Evolutionary conservation across 345 rosid genomes (phyloP), one percentile per base, ranked within the genome.

Genomic region (Gossypium sturtianum): DNA sequence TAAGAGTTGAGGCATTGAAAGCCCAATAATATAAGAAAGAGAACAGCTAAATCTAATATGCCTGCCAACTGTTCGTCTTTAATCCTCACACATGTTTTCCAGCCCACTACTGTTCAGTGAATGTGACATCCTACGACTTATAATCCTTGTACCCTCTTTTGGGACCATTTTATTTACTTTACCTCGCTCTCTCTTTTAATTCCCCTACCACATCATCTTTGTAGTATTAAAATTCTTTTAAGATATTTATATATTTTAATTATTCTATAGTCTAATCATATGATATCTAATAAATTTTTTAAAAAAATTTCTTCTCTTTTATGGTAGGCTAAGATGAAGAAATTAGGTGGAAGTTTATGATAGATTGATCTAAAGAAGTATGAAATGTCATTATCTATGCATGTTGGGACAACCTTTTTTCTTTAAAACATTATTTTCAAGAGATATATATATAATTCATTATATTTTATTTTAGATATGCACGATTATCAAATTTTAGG

Each of bases 61-160:
- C 70, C 47, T 2, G 23, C 70, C 27, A 25, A 27, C 61, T 13
- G 67, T 54, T 57, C 27, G 13, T 41, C 53, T 7, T 45, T 54
- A 41, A 43, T n/a, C 44, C 52, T 6, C 2, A 47, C 82, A 76
- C 74, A 77, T 72, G 83, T 20, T 54, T 53, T 73, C 75, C 78
- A 77, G 85, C 85, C 87, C 83, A 71, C 71, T 75, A 75, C 83
- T 79, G 77, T 77, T 63, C 15, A 29, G 4, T 62, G 82, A 78
- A 66, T 61, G 3, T 66, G 73, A 71, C 75, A 56, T 19, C 76
- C 64, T 66, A 22, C 0, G 0, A 13, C 75, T 27, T n/a, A 9
- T 20, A 52, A 49, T 70, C 4, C 41, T 4, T 34, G 81, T 76
- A 45, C 79, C 70, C 27, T 11, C 20, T 72, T 67, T 73, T 62